These are phyloP conservation scores for Yamadazyma oceani DNA, from an alignment of 1,139 yeast genomes.

Conservation along the genomic window DNA sequence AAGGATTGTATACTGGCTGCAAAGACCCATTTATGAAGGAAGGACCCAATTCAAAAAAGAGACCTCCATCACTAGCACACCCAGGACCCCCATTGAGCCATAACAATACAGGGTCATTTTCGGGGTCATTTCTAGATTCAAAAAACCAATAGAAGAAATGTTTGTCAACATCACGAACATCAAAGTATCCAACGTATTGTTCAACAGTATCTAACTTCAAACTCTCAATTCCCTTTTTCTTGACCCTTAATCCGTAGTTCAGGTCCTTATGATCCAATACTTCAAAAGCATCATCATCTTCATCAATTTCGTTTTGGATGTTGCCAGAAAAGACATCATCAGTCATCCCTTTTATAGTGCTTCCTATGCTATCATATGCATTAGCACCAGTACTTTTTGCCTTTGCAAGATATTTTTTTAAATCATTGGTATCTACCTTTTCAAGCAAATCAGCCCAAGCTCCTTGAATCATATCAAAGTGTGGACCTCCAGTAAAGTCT, in stretches of 20 bases:
- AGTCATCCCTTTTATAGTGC: too few relatives aligned
- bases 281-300: neutral
- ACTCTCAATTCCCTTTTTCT: constrained; percentile 7
- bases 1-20: constrained; percentile 68
- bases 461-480: constrained; percentile 1
- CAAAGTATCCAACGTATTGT: constrained; percentile 63
- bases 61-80: constrained; percentile 64
- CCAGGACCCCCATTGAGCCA: constrained; percentile 45
- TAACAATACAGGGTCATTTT: constrained; percentile 72
- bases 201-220: constrained; percentile 51
- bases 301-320: too few relatives aligned
- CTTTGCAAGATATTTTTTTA: neutral
- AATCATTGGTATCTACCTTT: constrained; percentile 1
- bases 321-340: too few relatives aligned
- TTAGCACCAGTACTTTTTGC: too few relatives aligned
- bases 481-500: neutral
- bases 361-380: too few relatives aligned
- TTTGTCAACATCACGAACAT: constrained; percentile 49
- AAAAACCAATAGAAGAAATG: constrained; percentile 85
- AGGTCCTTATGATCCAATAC: constrained; percentile 5
- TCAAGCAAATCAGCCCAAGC: constrained; percentile 6
- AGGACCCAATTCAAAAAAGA: constrained; percentile 85
- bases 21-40: constrained; percentile 61
- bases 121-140: constrained; percentile 84
- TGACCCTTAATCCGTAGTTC: constrained; percentile 10